phyloP scores from a whole-genome alignment of 2,329 filamentous ascomycete species.

The Fusarium staphyleae region DNA sequence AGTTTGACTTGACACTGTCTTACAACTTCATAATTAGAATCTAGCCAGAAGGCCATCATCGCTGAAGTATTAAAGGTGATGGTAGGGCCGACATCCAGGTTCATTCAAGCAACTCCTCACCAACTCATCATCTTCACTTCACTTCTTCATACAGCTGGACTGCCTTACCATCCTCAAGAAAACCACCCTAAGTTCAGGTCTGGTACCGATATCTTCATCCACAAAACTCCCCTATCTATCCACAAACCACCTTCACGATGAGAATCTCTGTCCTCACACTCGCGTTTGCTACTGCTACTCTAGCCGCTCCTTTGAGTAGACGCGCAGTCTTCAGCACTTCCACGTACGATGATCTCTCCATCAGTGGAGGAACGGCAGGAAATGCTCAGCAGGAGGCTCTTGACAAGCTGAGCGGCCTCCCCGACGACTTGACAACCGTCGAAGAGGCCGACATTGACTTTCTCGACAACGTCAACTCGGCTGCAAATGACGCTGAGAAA shows the following conservation, averaged over 20 bases:
- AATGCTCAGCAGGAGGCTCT: constrained; percentile 53
- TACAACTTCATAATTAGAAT: too few species aligned
- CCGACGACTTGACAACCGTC: constrained; percentile 53
- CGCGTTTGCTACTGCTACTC: constrained; percentile 38
- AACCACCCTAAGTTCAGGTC: not conserved
- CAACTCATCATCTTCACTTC: not conserved
- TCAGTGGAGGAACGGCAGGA: constrained; percentile 55
- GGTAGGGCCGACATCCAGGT: not conserved
- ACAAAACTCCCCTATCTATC: not conserved
- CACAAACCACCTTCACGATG: constrained; percentile 35
- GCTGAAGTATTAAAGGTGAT: constrained; percentile 3
- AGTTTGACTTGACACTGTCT: too few species aligned
- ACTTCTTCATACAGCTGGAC: constrained; percentile 3
- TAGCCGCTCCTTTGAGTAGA: constrained; percentile 41
- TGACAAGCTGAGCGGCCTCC: constrained; percentile 48
- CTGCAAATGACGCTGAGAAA: constrained; percentile 61
- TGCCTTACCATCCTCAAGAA: not conserved
- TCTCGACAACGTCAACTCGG: constrained; percentile 58
- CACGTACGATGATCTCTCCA: constrained; percentile 55
- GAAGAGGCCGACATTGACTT: constrained; percentile 56
- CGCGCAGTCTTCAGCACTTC: constrained; percentile 45
- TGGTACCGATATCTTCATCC: not conserved
- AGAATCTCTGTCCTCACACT: constrained; percentile 46
- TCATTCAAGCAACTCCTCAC: not conserved
- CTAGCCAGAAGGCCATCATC: not conserved